Percentiles rank a stretch among this genome's conserved stretches.
phyloP scores from a whole-genome alignment of 148 eudicot species.

The Camellia sinensis region DNA sequence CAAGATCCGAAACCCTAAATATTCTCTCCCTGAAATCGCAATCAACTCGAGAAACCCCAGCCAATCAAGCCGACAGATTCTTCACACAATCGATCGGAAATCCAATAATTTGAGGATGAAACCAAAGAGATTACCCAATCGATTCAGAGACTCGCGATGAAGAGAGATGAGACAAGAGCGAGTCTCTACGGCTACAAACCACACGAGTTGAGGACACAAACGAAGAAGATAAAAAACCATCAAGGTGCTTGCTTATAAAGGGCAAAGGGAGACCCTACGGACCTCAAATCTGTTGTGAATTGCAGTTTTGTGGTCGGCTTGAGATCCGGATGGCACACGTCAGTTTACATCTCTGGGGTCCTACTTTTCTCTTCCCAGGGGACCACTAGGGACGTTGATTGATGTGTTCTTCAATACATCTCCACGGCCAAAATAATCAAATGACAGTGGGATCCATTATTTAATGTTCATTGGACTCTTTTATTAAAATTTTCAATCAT shows the following conservation, averaged over 20 bases:
- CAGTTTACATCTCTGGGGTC: not conserved
- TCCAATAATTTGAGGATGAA: not conserved
- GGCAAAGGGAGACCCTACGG: not conserved
- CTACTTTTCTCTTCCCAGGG: not conserved
- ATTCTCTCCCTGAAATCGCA: not conserved
- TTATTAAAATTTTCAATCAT: no score
- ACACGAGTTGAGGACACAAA: not conserved
- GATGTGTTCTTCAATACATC: no score
- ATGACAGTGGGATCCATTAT: no score
- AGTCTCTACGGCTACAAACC: not conserved
- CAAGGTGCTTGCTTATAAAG: not conserved
- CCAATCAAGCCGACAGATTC: no score
- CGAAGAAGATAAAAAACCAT: not conserved
- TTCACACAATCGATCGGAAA: not conserved
- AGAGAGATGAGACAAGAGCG: not conserved
- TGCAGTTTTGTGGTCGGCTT: slow-evolving; percentile 10
- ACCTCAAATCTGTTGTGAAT: slow-evolving; percentile 8
- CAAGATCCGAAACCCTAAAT: slow-evolving; percentile 15
- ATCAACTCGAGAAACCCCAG: not conserved
- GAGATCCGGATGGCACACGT: slow-evolving; percentile 11
- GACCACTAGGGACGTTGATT: no score
- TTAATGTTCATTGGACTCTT: no score
- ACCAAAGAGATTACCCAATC: not conserved
- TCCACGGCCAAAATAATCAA: no score
- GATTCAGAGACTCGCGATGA: not conserved